Base-by-base conservation (phyloP, 192 early-diverging fungal genomes). In the Phlyctochytrium bullatum region DNA sequence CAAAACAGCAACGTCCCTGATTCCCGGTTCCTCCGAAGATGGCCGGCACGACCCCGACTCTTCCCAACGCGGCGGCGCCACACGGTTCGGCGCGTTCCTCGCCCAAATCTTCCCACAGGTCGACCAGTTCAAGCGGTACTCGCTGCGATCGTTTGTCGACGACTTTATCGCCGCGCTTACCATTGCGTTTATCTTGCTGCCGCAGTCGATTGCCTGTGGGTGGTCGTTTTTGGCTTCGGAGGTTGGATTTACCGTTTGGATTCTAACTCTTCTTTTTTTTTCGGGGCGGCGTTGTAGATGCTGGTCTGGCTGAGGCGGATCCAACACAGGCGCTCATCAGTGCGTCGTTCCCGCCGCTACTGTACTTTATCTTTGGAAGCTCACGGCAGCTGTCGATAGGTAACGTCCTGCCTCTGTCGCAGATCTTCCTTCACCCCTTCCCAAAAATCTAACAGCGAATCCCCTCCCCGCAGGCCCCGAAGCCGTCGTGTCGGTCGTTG, bases 131-230 rank as follows among this genome's bases (percentile, higher is more conserved):
- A 59, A 52, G 23, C n/a, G 23, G 20, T 64, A 64, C 63, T 24
- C 33, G 34, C 17, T 23, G 12, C 40, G 52, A 47, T 52, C 52
- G 47, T 64, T 64, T 29, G 10, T 64, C 20, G 63, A 58, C 3
- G 79, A 80, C 60, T 35, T 76, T 34, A 40, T 58, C 23, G 65
- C 79, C 12, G 77, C 67, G 3, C 10, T 80, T 24, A 79, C 80
- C 10, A 65, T 81, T 20, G 66, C 75, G n/a, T 65, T 79, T 54
- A 60, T 81, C 34, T 24, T 79, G n/a, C 57, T 81, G 30, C 74
- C 78, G 6, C 77, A 77, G 51, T 61, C 77, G 1, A 76, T 82
- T 23, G 80, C 75, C n/a, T 82, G 61, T 73, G 62, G 61, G 23
- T 36, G 25, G 12, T 10, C 40, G 40, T 50, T 14, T 50, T 10